phyloP scores from a whole-genome alignment of 805 yeast genomes.

The Ogataea trehaloabstinens region DNA sequence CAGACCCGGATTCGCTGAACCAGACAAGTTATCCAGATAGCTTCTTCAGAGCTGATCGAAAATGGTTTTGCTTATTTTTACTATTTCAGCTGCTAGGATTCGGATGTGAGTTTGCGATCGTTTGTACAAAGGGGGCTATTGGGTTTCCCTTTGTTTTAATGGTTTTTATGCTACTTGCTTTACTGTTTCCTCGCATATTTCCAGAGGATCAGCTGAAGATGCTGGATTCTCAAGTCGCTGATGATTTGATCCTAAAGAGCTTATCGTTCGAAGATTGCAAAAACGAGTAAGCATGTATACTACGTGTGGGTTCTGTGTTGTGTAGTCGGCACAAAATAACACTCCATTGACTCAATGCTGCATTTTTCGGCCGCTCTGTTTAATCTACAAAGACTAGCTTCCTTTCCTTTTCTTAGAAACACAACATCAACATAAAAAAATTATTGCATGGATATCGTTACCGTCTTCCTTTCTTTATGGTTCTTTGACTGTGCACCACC shows the following conservation, averaged over 20 bases:
- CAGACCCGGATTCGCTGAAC: slow-evolving; percentile 46
- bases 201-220: slow-evolving; percentile 56
- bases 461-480: too few relatives aligned
- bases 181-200: slow-evolving; percentile 61
- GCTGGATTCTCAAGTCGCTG: slow-evolving; percentile 52
- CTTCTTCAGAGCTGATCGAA: slow-evolving; percentile 32
- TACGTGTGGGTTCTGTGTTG: too few relatives aligned
- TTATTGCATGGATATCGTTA: too few relatives aligned
- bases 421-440: too few relatives aligned
- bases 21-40: slow-evolving; percentile 17
- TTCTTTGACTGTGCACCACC: too few relatives aligned
- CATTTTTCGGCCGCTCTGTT: too few relatives aligned
- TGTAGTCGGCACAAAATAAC: too few relatives aligned
- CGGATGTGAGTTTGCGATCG: slow-evolving; percentile 79
- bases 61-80: slow-evolving; percentile 57
- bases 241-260: slow-evolving; percentile 31
- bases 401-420: too few relatives aligned
- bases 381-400: too few relatives aligned
- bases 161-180: slow-evolving; percentile 63
- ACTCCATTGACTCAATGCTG: too few relatives aligned
- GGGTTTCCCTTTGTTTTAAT: slow-evolving; percentile 89
- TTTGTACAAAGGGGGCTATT: slow-evolving; percentile 85
- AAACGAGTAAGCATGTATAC: too few relatives aligned
- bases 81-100: slow-evolving; percentile 63
- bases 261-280: slow-evolving; percentile 17